Evolutionary conservation across 2,329 filamentous ascomycete genomes (phyloP).

Genomic region (Cryphonectria parasitica): DNA sequence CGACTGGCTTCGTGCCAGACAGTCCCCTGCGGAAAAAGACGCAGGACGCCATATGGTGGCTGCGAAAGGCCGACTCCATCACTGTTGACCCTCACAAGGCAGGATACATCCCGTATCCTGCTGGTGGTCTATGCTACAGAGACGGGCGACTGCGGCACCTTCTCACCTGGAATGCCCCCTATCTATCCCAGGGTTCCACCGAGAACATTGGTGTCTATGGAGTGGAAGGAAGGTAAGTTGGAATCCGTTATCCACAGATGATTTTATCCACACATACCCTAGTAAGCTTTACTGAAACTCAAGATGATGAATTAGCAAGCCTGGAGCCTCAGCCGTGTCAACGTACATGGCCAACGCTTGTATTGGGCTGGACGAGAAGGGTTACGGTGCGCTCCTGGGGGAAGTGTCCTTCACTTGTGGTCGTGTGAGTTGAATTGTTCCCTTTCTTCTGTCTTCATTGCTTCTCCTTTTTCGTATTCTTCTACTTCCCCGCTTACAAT

Average conservation of each 20-base stretch:
- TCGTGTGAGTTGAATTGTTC: constrained; percentile 35
- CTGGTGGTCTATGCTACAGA: constrained; percentile 48
- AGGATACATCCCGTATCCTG: constrained; percentile 52
- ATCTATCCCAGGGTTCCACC: constrained; percentile 46
- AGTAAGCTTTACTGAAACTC: not conserved
- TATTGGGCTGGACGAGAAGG: constrained; percentile 45
- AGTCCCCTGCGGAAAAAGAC: constrained; percentile 41
- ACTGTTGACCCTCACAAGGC: constrained; percentile 54
- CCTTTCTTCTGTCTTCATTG: not conserved
- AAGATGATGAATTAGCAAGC: constrained; percentile 41
- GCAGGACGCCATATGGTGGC: constrained; percentile 43
- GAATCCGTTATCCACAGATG: not conserved
- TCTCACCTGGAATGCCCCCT: constrained; percentile 49
- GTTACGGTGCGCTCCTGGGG: constrained; percentile 47
- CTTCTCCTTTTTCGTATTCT: not conserved
- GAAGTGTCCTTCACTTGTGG: constrained; percentile 50
- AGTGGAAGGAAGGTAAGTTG: constrained; percentile 42
- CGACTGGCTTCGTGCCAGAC: constrained; percentile 41
- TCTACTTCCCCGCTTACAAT: not conserved
- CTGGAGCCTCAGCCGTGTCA: constrained; percentile 49
- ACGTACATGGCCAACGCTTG: constrained; percentile 49
- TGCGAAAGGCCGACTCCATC: constrained; percentile 47
- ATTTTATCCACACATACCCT: too few species aligned
- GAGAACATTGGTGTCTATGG: constrained; percentile 34
- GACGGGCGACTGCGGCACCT: constrained; percentile 48